Percentiles rank a stretch among this genome's conserved stretches.
Evolutionary conservation across 2,329 filamentous ascomycete species (phyloP).

Genomic region (Knufia fluminis): DNA sequence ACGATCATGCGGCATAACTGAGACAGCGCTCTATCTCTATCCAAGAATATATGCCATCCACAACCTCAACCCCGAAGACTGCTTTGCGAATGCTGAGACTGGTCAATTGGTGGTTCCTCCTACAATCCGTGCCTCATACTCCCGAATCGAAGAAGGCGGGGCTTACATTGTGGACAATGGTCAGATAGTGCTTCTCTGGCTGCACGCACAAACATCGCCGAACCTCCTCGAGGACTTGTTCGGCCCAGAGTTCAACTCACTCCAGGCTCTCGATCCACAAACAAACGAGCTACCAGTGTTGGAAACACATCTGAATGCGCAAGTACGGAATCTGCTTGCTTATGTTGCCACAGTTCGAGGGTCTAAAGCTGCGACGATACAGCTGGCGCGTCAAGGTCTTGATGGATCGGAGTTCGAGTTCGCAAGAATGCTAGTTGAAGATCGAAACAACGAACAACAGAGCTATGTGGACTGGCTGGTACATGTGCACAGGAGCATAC

Average conservation of each 20-base stretch:
- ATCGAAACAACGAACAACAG: constrained; percentile 94
- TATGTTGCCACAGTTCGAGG: constrained; percentile 73
- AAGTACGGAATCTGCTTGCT: constrained; percentile 86
- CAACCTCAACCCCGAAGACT: constrained; percentile 76
- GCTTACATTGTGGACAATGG: constrained; percentile 94
- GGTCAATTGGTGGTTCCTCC: constrained; percentile 81
- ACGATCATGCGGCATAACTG: constrained; percentile 73
- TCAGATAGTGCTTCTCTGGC: constrained; percentile 82
- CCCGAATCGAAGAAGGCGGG: constrained; percentile 81
- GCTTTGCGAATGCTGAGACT: constrained; percentile 78
- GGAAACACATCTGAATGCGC: constrained; percentile 85
- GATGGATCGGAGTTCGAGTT: constrained; percentile 97
- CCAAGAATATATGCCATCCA: constrained; percentile 88
- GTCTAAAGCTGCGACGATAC: constrained; percentile 78
- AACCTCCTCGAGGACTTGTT: constrained; percentile 88
- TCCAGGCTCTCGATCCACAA: constrained; percentile 74
- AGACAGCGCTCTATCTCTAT: constrained; percentile 87
- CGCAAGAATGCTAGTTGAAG: constrained; percentile 80
- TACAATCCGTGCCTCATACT: constrained; percentile 71
- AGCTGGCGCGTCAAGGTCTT: constrained; percentile 82
- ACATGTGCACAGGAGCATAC: constrained; percentile 84
- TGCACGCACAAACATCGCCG: constrained; percentile 84
- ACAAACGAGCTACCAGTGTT: constrained; percentile 70
- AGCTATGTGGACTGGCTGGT: constrained; percentile 99
- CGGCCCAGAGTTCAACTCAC: constrained; percentile 59